phyloP scores from a whole-genome alignment of 2,329 filamentous ascomycete species.

The Didymellaceae sp. region DNA sequence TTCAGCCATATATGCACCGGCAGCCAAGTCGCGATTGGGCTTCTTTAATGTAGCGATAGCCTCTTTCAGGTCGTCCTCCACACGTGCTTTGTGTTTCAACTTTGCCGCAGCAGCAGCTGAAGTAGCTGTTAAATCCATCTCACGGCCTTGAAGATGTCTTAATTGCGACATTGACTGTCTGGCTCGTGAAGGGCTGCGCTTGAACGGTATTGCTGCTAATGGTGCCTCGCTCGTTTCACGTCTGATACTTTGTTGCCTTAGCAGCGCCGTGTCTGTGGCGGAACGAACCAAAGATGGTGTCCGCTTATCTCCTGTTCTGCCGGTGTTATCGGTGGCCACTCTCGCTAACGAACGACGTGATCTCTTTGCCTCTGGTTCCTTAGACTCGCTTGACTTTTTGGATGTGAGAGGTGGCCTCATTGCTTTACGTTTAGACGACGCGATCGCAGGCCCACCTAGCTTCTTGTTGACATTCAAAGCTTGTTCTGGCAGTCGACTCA shows the following conservation, averaged over 20 bases:
- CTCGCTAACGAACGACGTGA: constrained; percentile 64
- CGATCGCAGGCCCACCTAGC: constrained; percentile 72
- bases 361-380: constrained; percentile 50
- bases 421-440: constrained; percentile 59
- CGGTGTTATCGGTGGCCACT: constrained; percentile 64
- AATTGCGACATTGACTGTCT: constrained; percentile 50
- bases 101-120: constrained; percentile 63
- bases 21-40: constrained; percentile 74
- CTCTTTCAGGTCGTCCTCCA: constrained; percentile 74
- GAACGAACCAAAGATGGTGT: constrained; percentile 71
- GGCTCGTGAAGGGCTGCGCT: constrained; percentile 52
- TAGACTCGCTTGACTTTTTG: constrained; percentile 48
- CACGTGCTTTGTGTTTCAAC: constrained; percentile 68
- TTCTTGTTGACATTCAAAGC: constrained; percentile 76
- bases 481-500: constrained; percentile 73
- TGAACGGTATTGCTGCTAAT: constrained; percentile 58
- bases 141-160: constrained; percentile 57
- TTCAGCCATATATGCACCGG: constrained; percentile 70
- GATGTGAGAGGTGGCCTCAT: constrained; percentile 48
- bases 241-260: constrained; percentile 64
- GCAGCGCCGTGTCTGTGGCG: constrained; percentile 65
- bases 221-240: constrained; percentile 70
- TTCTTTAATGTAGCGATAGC: constrained; percentile 77
- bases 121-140: constrained; percentile 62
- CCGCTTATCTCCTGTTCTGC: constrained; percentile 59